A percentile compares a stretch with the other conserved stretches of the same genome.
Evolutionary conservation across 2,329 filamentous ascomycete species (phyloP).

Genomic region (Lachnellula occidentalis): DNA sequence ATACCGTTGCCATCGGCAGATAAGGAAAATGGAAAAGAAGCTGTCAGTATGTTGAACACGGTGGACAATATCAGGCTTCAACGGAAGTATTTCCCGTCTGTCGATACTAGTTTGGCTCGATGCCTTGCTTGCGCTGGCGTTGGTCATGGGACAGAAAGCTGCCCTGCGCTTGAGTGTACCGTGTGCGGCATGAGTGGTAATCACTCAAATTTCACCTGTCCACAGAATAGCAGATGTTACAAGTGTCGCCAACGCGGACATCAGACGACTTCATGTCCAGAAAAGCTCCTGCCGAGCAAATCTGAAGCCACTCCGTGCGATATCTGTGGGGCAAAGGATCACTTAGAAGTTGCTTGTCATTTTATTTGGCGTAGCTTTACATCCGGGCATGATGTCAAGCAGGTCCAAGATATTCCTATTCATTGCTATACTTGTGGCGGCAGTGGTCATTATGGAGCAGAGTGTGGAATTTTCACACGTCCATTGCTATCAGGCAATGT

Average conservation of each 20-base stretch:
- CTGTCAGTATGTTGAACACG: background rate
- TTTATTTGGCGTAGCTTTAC: slow-evolving; percentile 55
- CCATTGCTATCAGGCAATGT: slow-evolving; percentile 31
- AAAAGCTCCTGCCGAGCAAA: slow-evolving; percentile 48
- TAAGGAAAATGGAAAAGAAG: background rate
- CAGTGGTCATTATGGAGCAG: slow-evolving; percentile 50
- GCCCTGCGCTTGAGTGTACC: slow-evolving; percentile 42
- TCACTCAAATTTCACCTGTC: slow-evolving; percentile 48
- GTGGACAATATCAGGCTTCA: slow-evolving; percentile 31
- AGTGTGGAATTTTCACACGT: slow-evolving; percentile 39
- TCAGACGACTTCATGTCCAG: slow-evolving; percentile 42
- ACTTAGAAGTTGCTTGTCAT: slow-evolving; percentile 56
- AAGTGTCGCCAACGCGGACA: slow-evolving; percentile 63
- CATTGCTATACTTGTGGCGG: slow-evolving; percentile 54
- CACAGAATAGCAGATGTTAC: slow-evolving; percentile 44
- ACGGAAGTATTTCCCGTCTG: slow-evolving; percentile 43
- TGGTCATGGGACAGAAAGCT: slow-evolving; percentile 42
- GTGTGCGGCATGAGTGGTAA: slow-evolving; percentile 39
- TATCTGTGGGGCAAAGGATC: slow-evolving; percentile 50
- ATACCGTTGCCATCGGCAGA: background rate
- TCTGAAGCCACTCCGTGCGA: slow-evolving; percentile 54
- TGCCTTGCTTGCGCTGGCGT: slow-evolving; percentile 48
- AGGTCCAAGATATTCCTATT: slow-evolving; percentile 44
- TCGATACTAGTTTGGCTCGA: slow-evolving; percentile 23
- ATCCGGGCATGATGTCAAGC: slow-evolving; percentile 38